Evolutionary conservation across 306 rosid species (phyloP).

Genomic region (Dryas alaskensis): DNA sequence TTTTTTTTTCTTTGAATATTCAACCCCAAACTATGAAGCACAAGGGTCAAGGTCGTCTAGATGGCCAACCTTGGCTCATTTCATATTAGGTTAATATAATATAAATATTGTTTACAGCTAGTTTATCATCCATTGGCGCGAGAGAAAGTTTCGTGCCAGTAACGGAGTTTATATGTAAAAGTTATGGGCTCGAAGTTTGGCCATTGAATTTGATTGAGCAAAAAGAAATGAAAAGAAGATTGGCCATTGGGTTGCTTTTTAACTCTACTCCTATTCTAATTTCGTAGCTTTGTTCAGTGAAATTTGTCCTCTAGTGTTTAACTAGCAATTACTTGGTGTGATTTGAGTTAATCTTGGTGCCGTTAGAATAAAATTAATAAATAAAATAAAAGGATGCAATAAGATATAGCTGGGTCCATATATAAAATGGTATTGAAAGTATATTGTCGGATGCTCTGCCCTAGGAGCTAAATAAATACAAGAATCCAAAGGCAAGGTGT

Average conservation of each 20-base stretch:
- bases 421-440: not conserved
- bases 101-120: not conserved
- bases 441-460: not conserved
- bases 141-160: constrained; percentile 17
- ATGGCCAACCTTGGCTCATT: constrained; percentile 2
- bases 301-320: constrained; percentile 3
- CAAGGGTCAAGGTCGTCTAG: constrained; percentile 28
- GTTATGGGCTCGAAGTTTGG: constrained; percentile 21
- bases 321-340: not conserved
- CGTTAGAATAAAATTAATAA: too few species aligned
- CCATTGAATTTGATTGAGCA: not conserved
- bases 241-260: not conserved
- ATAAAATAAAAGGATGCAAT: too few species aligned
- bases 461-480: not conserved
- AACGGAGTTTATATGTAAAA: constrained; percentile 20
- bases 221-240: not conserved
- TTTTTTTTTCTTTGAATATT: not conserved
- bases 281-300: constrained; percentile 10
- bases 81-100: not conserved
- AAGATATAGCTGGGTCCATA: not conserved
- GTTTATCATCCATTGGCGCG: not conserved
- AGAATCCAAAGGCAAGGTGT: not conserved
- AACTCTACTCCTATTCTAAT: not conserved
- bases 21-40: constrained; percentile 37
- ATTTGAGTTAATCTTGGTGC: too few species aligned